Evolutionary conservation across 2,329 filamentous ascomycete species (phyloP).

Genomic region (Fusarium fracticaudum): DNA sequence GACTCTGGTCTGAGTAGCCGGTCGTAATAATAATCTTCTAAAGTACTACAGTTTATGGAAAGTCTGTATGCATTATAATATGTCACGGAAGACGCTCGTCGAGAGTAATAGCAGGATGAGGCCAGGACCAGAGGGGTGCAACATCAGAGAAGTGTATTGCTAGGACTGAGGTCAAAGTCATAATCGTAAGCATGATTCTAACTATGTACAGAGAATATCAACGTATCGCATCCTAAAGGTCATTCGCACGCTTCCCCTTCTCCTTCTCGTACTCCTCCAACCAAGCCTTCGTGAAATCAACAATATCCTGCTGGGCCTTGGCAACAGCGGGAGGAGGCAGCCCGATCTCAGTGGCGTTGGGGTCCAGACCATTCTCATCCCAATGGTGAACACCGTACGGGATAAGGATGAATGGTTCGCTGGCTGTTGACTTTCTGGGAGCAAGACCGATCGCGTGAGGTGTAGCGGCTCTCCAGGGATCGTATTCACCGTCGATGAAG

Average conservation of each 20-base stretch:
- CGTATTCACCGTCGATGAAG: constrained; percentile 77
- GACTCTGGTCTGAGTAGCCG: not conserved
- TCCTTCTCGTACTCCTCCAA: constrained; percentile 64
- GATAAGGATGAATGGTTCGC: constrained; percentile 79
- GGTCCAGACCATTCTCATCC: constrained; percentile 73
- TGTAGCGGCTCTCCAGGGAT: constrained; percentile 82
- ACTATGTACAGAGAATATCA: not conserved
- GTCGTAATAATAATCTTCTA: not conserved
- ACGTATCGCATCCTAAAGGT: constrained; percentile 4
- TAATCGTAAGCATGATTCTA: not conserved
- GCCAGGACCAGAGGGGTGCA: too few species aligned
- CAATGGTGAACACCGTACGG: constrained; percentile 82
- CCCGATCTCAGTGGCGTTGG: constrained; percentile 67
- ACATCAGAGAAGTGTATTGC: not conserved
- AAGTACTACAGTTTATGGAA: too few species aligned
- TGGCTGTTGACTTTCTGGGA: constrained; percentile 65
- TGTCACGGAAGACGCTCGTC: too few species aligned
- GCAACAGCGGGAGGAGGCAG: constrained; percentile 69
- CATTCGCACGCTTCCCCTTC: constrained; percentile 8
- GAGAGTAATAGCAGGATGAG: not conserved
- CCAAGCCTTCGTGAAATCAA: constrained; percentile 74
- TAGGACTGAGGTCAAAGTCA: not conserved
- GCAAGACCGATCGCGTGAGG: constrained; percentile 72
- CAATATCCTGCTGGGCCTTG: constrained; percentile 66
- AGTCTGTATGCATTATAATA: not conserved